Conservation (phyloP, 768 basidiomycete species). For the Serendipita vermifera region DNA sequence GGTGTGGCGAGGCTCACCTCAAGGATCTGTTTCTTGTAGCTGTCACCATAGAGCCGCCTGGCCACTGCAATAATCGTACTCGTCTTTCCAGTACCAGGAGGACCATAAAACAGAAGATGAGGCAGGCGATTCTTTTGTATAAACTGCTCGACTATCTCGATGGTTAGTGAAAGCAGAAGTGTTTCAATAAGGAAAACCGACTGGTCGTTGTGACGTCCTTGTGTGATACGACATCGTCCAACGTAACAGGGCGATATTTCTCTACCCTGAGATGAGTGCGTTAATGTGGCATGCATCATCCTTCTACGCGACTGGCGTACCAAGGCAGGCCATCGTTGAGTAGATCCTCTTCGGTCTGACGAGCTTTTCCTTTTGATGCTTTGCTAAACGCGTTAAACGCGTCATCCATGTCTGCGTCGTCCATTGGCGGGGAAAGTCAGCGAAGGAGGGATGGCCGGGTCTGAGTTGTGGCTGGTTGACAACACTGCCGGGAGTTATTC, state of each 20-base stretch:
- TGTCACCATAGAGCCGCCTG: constrained; percentile 78
- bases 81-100: constrained; percentile 97
- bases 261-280: constrained; percentile 60
- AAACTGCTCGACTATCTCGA: constrained; percentile 73
- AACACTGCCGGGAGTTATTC: too few relatives aligned
- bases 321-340: constrained; percentile 63
- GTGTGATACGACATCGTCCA: constrained; percentile 94
- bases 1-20: constrained; percentile 44
- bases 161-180: constrained; percentile 12
- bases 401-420: constrained; percentile 1
- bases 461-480: too few relatives aligned
- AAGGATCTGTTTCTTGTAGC: constrained; percentile 82
- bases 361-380: constrained; percentile 1
- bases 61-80: constrained; percentile 95
- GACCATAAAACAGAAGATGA: constrained; percentile 93
- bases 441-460: too few relatives aligned
- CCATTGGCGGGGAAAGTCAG: neutral
- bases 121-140: constrained; percentile 90
- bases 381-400: constrained; percentile 7
- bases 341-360: neutral
- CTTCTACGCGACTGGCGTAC: constrained; percentile 33
- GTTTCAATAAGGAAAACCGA: constrained; percentile 29
- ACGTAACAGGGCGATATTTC: constrained; percentile 83
- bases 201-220: constrained; percentile 91
- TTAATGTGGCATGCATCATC: too few relatives aligned